Evolutionary conservation across 2,329 filamentous ascomycete species (phyloP), one percentile per base, ranked within the genome.

Genomic region (Cladorrhinum sp.): DNA sequence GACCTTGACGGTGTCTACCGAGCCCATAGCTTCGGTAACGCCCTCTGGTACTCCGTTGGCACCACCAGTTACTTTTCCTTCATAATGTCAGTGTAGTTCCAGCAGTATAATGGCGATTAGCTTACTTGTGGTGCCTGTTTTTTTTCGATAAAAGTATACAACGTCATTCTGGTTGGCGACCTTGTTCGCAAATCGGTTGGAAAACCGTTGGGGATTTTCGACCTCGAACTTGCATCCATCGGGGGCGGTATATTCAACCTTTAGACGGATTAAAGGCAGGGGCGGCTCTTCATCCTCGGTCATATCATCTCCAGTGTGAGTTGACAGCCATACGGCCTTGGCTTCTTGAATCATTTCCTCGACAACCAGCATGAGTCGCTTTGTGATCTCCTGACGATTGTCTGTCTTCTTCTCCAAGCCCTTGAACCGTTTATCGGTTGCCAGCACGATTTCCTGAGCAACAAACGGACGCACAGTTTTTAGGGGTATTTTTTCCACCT

Each of bases 151-250:
- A 72, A 96, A 98, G 69, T 93, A 90, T 0, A 99, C 87, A 0
- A 99, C 92, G 68, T 99, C 95, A 67, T 93, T 96, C 9, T 88
- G 87, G 71, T 99, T 99, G 61, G 95, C 95, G 1, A 99, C 93
- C 70, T 86, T 90, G n/a, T 87, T 89, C 1, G 89, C 83, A 67
- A 98, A 99, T 2, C 92, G 85, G 72, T 96, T 96, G 0, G 93
- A 98, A 70, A 98, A 97, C 8, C 95, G 87, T 72, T 98, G 95
- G 0, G 95, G 93, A 63, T 99, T 99, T 73, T 98, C 95, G 65
- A 90, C 88, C 66, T 98, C 91, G 69, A 92, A 99, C 36, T 86
- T 85, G 13, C 92, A 90, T 3, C 92, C 92, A 50, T 96, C 91
- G 0, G 89, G 89, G 0, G 92, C 87, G 0, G 91, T 90, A 66